A percentile compares a stretch with the other conserved stretches of the same genome.
These are phyloP conservation scores for Syncephalastrum racemosum DNA, from an alignment of 371 early-diverging fungal species.

Conservation along the genomic window DNA sequence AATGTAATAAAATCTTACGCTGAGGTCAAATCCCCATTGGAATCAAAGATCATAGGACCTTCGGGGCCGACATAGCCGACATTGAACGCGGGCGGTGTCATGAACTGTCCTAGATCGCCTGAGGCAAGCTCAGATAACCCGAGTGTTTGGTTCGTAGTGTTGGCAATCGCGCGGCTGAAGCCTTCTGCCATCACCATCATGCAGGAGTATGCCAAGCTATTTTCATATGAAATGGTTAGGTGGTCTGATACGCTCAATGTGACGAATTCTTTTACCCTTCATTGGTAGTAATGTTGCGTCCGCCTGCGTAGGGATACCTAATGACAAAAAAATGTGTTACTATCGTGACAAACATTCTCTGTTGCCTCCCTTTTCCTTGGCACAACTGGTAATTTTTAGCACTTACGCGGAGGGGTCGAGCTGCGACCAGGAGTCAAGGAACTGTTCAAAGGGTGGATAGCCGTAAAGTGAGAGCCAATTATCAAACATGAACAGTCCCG, in stretches of 20 bases:
- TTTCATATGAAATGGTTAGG: neutral
- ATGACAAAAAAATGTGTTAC: neutral
- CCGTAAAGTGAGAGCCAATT: slow-evolving; percentile 53
- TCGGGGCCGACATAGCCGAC: slow-evolving; percentile 60
- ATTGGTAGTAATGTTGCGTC: slow-evolving; percentile 53
- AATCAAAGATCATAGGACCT: slow-evolving; percentile 57
- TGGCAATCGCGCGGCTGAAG: slow-evolving; percentile 34
- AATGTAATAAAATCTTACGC: slow-evolving; percentile 29
- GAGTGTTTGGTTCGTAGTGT: slow-evolving; percentile 37
- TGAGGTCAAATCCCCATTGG: slow-evolving; percentile 53
- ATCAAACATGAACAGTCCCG: slow-evolving; percentile 57
- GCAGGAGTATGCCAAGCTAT: slow-evolving; percentile 53
- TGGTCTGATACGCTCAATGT: too few species aligned
- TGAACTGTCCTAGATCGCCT: slow-evolving; percentile 39
- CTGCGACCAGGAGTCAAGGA: slow-evolving; percentile 50
- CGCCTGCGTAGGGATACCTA: slow-evolving; percentile 61
- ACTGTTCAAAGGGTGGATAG: slow-evolving; percentile 54
- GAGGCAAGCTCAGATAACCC: slow-evolving; percentile 35
- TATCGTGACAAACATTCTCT: neutral
- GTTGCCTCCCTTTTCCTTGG: neutral
- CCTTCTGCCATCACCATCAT: slow-evolving; percentile 64
- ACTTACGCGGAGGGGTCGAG: slow-evolving; percentile 47
- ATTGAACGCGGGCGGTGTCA: slow-evolving; percentile 52
- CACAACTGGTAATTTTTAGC: neutral
- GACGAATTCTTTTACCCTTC: slow-evolving; percentile 46